Evolutionary conservation across 2,329 filamentous ascomycete species (phyloP), one percentile per base, ranked within the genome.

Genomic region (Basipetospora chlamydospora): DNA sequence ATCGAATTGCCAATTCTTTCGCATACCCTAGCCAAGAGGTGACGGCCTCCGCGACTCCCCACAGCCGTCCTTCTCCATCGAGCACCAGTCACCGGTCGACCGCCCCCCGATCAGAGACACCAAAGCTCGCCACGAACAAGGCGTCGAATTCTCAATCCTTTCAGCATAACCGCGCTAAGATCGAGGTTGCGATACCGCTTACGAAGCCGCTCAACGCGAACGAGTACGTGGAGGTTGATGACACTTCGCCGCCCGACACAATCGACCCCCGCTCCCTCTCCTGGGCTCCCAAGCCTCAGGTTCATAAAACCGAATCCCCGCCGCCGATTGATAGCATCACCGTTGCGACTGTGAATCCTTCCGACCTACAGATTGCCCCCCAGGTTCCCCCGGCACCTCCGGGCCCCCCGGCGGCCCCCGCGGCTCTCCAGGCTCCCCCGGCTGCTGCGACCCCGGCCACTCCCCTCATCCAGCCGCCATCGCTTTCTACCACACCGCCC

Each of bases 141-240:
- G 28, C 36, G 5, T 33, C 35, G 17, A 43, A 41, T 36, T 26
- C 38, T 20, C 40, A 40, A 34, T 35, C 42, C 12, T 28, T 33
- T 26, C 28, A 28, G 3, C 60, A 57, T 32, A 50, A 55, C 13
- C 23, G 28, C n/a, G 49, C 56, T 37, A 60, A 52, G 35, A 58
- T 70, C 34, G 65, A 70, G 43, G 60, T 70, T 33, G 52, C 56
- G 7, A 61, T 70, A 41, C 63, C 66, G 3, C 57, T 60, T 6
- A 64, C 62, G 47, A 56, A 52, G 10, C 41, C 28, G 21, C 54
- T 60, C 38, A 59, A 63, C 35, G 49, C 47, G 16, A 52, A 53
- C 1, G 47, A 54, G 5, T 61, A 61, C 34, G 42, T 53, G 15
- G 57, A 59, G 28, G 44, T 53, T 21, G 26, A 31, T 17, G 35